A percentile compares a stretch with the other conserved stretches of the same genome.
These are phyloP conservation scores for Cordyceps cicadae DNA, from an alignment of 2,329 filamentous ascomycete genomes.

Conservation along the genomic window DNA sequence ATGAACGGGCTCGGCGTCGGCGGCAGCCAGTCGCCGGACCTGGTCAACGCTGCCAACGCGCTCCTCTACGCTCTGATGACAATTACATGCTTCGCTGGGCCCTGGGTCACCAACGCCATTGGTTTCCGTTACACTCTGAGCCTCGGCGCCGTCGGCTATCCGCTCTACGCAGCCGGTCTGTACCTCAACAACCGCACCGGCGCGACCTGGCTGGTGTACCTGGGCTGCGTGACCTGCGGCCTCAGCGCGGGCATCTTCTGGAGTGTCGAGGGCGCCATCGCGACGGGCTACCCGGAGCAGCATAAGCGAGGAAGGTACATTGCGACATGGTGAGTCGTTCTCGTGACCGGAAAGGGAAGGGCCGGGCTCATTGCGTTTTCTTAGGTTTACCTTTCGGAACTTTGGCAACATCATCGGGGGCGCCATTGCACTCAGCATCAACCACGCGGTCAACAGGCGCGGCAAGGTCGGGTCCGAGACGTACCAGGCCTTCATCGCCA, in stretches of 20 bases:
- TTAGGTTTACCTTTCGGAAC: background rate
- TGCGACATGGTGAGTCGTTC: conserved; percentile 28
- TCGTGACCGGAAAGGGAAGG: too few species aligned
- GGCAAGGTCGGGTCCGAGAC: background rate
- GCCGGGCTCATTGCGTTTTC: too few species aligned
- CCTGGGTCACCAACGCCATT: too few species aligned
- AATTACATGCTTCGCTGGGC: conserved; percentile 28
- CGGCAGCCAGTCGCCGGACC: conserved; percentile 31
- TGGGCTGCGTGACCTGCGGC: conserved; percentile 55
- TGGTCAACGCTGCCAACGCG: conserved; percentile 38
- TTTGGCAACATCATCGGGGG: conserved; percentile 1
- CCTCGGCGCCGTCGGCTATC: conserved; percentile 48
- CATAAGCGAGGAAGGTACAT: conserved; percentile 50
- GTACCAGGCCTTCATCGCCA: conserved; percentile 34
- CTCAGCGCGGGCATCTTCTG: conserved; percentile 59
- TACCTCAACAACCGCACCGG: conserved; percentile 58
- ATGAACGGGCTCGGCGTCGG: conserved; percentile 32
- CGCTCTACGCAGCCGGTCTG: conserved; percentile 54
- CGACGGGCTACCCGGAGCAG: conserved; percentile 55
- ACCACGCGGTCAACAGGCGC: background rate
- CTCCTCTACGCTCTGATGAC: conserved; percentile 37
- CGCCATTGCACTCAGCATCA: background rate
- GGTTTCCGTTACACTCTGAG: conserved; percentile 9
- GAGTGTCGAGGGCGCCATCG: conserved; percentile 60
- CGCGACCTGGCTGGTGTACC: conserved; percentile 53